Conservation (phyloP, 2,329 filamentous ascomycete species). For the Paecilomyces sp. region DNA sequence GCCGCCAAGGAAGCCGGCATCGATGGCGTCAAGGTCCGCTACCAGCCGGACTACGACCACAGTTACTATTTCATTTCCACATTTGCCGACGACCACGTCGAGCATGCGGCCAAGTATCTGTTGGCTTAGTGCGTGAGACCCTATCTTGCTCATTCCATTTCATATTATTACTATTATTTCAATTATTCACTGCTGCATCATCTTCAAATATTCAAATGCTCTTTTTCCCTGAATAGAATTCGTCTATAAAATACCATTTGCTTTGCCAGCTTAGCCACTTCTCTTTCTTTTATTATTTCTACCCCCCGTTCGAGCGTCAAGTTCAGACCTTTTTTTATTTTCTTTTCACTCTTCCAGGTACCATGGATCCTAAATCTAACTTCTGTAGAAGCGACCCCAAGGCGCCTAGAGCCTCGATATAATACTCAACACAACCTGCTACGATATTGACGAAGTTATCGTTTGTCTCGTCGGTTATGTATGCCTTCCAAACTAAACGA, state of each 20-base stretch:
- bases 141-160: neutral
- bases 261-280: conserved; percentile 1
- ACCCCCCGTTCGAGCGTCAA: too few relatives aligned
- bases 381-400: conserved; percentile 15
- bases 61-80: conserved; percentile 94
- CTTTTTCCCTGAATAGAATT: neutral
- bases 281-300: conserved; percentile 4
- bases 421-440: neutral
- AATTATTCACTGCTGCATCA: too few relatives aligned
- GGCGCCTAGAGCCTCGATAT: conserved; percentile 12
- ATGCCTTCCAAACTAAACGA: neutral
- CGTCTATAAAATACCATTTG: neutral
- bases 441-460: neutral
- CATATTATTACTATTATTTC: neutral
- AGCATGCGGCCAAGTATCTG: conserved; percentile 83
- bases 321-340: conserved; percentile 5
- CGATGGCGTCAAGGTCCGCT: conserved; percentile 66
- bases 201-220: neutral
- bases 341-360: neutral
- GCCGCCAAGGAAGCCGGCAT: conserved; percentile 71
- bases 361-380: conserved; percentile 7
- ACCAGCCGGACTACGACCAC: conserved; percentile 90
- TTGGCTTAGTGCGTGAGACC: conserved; percentile 46
- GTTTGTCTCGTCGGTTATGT: too few relatives aligned
- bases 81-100: conserved; percentile 84